Conservation (phyloP, 768 basidiomycete species). For the Clitopilus passeckerianus region DNA sequence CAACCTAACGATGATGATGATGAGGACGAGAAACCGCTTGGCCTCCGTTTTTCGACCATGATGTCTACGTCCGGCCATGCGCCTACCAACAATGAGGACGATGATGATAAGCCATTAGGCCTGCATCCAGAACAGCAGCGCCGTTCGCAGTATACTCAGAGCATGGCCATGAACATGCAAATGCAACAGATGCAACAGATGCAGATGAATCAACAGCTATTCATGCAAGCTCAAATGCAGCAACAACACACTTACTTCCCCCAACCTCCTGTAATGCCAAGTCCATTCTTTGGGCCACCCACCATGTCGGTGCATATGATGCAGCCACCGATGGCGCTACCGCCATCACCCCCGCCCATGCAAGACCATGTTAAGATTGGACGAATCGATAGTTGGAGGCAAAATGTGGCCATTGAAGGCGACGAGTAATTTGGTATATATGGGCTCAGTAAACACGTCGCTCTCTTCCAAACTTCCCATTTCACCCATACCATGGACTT, state of each 20-base stretch:
- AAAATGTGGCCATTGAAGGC: constrained; percentile 72
- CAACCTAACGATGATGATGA: constrained; percentile 38
- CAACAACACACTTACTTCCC: constrained; percentile 69
- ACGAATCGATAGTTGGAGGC: constrained; percentile 78
- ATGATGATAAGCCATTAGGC: constrained; percentile 68
- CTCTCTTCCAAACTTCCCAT: not conserved
- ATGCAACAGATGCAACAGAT: constrained; percentile 49
- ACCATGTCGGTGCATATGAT: constrained; percentile 29
- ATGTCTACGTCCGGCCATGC: constrained; percentile 17
- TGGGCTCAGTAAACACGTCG: not conserved
- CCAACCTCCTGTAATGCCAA: constrained; percentile 58
- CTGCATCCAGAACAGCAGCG: constrained; percentile 79
- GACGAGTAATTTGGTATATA: constrained; percentile 16
- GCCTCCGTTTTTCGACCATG: constrained; percentile 53
- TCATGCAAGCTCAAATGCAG: constrained; percentile 76
- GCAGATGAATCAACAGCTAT: constrained; percentile 59
- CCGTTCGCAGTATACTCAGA: constrained; percentile 54
- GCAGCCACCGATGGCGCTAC: constrained; percentile 31
- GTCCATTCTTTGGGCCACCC: constrained; percentile 61
- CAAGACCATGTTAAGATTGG: constrained; percentile 65
- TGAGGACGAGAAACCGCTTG: constrained; percentile 71
- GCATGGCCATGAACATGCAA: constrained; percentile 46
- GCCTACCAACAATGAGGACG: constrained; percentile 34
- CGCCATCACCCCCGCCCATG: constrained; percentile 58
- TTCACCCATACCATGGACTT: not conserved